A percentile compares a stretch with the other conserved stretches of the same genome.
These are phyloP conservation scores for Solanum boliviense DNA, from an alignment of 257 asterid species.

Conservation along the genomic window DNA sequence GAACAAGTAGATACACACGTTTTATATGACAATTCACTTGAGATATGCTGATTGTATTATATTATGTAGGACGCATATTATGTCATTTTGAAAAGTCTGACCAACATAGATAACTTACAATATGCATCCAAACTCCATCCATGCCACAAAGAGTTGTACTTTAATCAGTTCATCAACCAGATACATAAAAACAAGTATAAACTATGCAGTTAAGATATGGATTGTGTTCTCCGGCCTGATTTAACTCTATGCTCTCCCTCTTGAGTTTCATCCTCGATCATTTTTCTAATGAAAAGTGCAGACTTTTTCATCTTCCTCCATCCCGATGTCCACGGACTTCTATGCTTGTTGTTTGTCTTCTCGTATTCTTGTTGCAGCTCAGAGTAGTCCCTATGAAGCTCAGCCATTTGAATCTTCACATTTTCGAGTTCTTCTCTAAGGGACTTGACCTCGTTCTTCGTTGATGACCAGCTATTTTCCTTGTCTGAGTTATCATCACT, in stretches of 20 bases:
- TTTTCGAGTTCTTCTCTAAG: slow-evolving; percentile 57
- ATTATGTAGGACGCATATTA: background rate
- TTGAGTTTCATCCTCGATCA: slow-evolving; percentile 29
- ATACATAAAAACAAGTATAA: background rate
- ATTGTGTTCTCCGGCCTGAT: slow-evolving; percentile 20
- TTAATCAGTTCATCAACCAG: background rate
- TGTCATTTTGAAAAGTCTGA: background rate
- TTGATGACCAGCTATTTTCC: slow-evolving; percentile 29
- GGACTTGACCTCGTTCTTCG: slow-evolving; percentile 51
- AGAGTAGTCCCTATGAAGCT: slow-evolving; percentile 47
- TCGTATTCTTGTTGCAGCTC: slow-evolving; percentile 47
- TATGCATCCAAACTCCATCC: background rate
- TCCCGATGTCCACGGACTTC: slow-evolving; percentile 44
- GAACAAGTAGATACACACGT: background rate
- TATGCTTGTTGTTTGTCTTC: slow-evolving; percentile 25
- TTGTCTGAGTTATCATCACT: slow-evolving; percentile 37
- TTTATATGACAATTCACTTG: background rate
- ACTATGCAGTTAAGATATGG: slow-evolving; percentile 9
- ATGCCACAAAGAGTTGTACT: background rate
- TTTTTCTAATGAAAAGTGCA: slow-evolving; percentile 29
- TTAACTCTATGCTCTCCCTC: slow-evolving; percentile 22
- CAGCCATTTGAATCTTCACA: slow-evolving; percentile 42
- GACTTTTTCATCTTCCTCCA: slow-evolving; percentile 56
- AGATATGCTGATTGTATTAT: background rate
- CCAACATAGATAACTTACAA: background rate